Percentiles rank a stretch among this genome's conserved stretches.
Conservation (phyloP, 2,329 filamentous ascomycete genomes). For the Aureobasidium subglaciale region DNA sequence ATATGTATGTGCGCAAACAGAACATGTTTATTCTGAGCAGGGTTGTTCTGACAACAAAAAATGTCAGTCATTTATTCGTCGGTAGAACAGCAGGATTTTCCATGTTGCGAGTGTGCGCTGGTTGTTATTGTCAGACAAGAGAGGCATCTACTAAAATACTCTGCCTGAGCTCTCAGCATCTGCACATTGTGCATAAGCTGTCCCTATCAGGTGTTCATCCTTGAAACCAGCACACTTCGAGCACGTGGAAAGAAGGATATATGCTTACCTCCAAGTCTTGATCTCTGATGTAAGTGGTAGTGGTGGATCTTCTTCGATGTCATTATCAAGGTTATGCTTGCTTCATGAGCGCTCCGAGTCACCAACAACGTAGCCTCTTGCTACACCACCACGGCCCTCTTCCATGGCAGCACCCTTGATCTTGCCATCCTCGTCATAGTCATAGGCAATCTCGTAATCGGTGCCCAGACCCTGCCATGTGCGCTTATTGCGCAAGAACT, state of each 20-base stretch:
- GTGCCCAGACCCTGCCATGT: conserved; percentile 90
- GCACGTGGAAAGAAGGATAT: conserved; percentile 19
- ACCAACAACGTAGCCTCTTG: conserved; percentile 78
- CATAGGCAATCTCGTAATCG: conserved; percentile 62
- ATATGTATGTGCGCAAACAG: no score
- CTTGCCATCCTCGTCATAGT: conserved; percentile 47
- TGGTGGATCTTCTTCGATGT: neutral
- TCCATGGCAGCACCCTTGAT: conserved; percentile 61
- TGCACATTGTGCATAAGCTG: conserved; percentile 83
- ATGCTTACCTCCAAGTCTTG: conserved; percentile 62
- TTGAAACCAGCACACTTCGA: conserved; percentile 23
- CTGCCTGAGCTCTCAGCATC: conserved; percentile 81
- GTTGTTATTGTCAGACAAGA: conserved; percentile 59
- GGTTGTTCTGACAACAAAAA: neutral
- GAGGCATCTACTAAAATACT: conserved; percentile 99
- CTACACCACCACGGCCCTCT: conserved; percentile 80
- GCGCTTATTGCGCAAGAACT: conserved; percentile 71
- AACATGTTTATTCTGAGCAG: no score
- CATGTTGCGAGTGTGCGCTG: neutral
- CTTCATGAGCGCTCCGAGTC: conserved; percentile 28
- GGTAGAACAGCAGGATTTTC: neutral
- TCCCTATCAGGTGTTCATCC: conserved; percentile 99
- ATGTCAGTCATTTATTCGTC: neutral
- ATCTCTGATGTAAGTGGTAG: no score
- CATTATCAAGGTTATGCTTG: neutral